phyloP scores from a whole-genome alignment of 257 asterid genomes.

The Solanum pinnatisectum region DNA sequence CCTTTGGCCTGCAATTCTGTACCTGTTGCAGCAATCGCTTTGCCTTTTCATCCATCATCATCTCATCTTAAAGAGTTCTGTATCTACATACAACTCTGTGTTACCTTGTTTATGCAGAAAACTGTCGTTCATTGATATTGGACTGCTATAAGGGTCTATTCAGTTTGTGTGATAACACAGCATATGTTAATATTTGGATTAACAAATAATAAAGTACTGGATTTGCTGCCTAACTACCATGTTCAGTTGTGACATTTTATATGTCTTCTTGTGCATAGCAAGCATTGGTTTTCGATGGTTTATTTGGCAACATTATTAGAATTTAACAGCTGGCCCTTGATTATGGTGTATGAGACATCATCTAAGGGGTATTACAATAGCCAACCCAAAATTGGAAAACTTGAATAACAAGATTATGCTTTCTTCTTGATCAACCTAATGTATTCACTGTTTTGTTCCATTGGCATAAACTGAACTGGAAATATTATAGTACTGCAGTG shows the following conservation, averaged over 20 bases:
- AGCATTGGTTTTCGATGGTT: neutral
- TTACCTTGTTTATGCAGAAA: neutral
- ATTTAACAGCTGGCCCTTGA: neutral
- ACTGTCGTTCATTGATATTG: neutral
- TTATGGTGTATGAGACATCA: neutral
- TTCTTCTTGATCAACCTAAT: neutral
- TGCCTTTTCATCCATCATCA: neutral
- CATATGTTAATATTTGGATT: neutral
- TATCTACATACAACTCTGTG: neutral
- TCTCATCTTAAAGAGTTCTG: neutral
- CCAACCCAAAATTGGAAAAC: neutral
- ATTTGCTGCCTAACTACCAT: neutral
- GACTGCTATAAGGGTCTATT: neutral
- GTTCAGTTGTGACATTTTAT: neutral
- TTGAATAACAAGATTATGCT: neutral
- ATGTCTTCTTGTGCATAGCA: neutral
- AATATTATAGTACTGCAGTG: conserved; percentile 47
- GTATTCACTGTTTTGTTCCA: neutral
- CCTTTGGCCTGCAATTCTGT: neutral
- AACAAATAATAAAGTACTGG: neutral
- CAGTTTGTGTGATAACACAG: neutral
- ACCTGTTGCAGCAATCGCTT: neutral
- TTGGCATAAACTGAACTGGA: neutral
- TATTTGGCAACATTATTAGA: neutral
- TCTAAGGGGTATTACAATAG: neutral